Evolutionary conservation across 176 grass and related monocot species (phyloP), one percentile per base, ranked within the genome.

Genomic region (Leersia perrieri): DNA sequence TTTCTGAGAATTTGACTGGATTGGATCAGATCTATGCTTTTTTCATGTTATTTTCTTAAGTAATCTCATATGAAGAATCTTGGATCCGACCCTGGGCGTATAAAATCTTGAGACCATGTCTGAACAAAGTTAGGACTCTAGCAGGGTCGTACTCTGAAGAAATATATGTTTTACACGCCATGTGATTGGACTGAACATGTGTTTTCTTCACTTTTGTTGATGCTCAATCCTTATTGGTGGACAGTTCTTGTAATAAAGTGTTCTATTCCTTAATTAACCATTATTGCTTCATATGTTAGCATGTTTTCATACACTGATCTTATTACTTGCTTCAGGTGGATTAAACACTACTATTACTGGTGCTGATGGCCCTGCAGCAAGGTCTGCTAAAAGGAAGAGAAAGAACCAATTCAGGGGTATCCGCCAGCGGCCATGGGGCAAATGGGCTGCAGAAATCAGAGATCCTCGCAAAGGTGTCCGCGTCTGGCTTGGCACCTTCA

Each of bases 381-480:
- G 7, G 18, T 81, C 80, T 18, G 70, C 68, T 36, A 98, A 86
- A 51, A 89, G 89, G 61, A 95, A 93, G 84, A 93, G 90, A 70
- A 95, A 95, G 90, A 99, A 85, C 53, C 90, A 83, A 58, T 99
- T 91, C 41, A 90, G 96, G 72, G 96, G 96, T 29, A 99, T 99
- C 87, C 92, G 96, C 25, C 89, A 79, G 11, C 92, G 96, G 27
- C 90, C 92, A 23, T 99, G 93, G 96, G 96, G 96, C 70, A 99
- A 99, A 84, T 99, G 96, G 96, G 96, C 92, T 60, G 96, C 96
- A 88, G 96, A 99, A 86, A 99, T 99, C 57, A 89, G 96, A 83
- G 96, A 99, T 78, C 96, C 96, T 31, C 80, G 86, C 41, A 99
- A 99, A 66, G 96, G 96, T 53, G 87, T 95, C 15, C 90, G 96